These are phyloP conservation scores for Dictyostelium brefeldianum DNA, from an alignment of 78 protist species.

Conservation along the genomic window DNA sequence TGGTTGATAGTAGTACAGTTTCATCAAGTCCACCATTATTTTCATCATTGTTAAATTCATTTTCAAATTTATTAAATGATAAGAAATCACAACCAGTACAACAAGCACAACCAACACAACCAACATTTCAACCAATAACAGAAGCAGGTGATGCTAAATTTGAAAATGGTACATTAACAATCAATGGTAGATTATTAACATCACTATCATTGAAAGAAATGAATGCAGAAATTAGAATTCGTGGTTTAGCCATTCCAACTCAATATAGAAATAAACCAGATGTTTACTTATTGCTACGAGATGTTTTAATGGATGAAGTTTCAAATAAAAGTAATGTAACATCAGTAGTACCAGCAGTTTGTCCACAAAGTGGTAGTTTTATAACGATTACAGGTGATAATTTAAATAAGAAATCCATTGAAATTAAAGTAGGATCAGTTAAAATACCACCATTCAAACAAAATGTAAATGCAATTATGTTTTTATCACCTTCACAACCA, in stretches of 20 bases:
- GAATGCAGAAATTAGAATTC: background rate
- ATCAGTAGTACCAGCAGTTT: slow-evolving; percentile 63
- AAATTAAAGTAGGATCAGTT: background rate
- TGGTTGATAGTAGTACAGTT: background rate
- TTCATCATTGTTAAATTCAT: background rate
- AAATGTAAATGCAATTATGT: slow-evolving; percentile 23
- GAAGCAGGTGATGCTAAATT: background rate
- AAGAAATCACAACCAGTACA: background rate
- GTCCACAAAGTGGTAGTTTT: slow-evolving; percentile 17
- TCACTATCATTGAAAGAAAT: background rate
- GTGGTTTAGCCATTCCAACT: background rate
- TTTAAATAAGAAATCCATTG: slow-evolving; percentile 19
- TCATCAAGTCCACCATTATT: background rate
- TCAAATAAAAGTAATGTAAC: background rate
- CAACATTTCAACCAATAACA: slow-evolving; percentile 3
- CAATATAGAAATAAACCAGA: background rate
- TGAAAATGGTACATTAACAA: background rate
- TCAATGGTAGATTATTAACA: slow-evolving; percentile 1
- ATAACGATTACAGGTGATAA: slow-evolving; percentile 62
- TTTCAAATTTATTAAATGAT: background rate
- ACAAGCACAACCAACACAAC: background rate
- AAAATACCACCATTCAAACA: background rate
- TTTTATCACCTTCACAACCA: slow-evolving; percentile 25
- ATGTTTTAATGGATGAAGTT: background rate
- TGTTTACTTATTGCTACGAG: background rate